Evolutionary conservation across 1,284 basidiomycete species (phyloP).

Genomic region (Ustilago xerochloae): DNA sequence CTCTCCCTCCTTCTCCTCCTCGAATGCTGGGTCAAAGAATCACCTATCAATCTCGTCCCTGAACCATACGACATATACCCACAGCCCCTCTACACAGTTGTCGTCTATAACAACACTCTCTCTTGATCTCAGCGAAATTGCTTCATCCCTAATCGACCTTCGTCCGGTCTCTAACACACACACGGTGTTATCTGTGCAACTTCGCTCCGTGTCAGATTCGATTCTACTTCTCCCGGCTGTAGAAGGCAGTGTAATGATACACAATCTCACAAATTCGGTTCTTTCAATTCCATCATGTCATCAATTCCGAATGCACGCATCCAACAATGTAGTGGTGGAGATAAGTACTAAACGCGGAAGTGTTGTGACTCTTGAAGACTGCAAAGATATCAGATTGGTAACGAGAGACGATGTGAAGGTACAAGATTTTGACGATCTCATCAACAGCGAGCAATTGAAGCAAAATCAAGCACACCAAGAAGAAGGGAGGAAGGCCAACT

Average conservation of each 20-base stretch:
- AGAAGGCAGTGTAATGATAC: conserved; percentile 46
- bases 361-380: conserved; percentile 32
- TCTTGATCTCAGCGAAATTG: conserved; percentile 14
- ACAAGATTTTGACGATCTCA: conserved; percentile 47
- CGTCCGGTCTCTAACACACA: conserved; percentile 2
- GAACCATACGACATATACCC: conserved; percentile 1
- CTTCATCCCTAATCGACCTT: conserved; percentile 24
- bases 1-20: too few relatives aligned
- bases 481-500: background rate
- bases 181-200: conserved; percentile 26
- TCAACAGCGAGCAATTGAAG: conserved; percentile 30
- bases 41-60: conserved; percentile 14
- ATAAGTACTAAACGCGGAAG: conserved; percentile 27
- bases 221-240: conserved; percentile 26
- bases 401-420: conserved; percentile 11
- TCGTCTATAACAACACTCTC: background rate
- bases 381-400: conserved; percentile 10
- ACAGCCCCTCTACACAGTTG: background rate
- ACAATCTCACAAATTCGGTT: conserved; percentile 7
- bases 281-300: conserved; percentile 22
- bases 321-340: conserved; percentile 5
- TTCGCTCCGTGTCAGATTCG: conserved; percentile 20
- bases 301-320: conserved; percentile 48
- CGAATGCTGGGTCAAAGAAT: background rate
- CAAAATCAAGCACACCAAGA: background rate